Evolutionary conservation across 1,284 basidiomycete species (phyloP), one percentile per base, ranked within the genome.

Genomic region (Meira nashicola): DNA sequence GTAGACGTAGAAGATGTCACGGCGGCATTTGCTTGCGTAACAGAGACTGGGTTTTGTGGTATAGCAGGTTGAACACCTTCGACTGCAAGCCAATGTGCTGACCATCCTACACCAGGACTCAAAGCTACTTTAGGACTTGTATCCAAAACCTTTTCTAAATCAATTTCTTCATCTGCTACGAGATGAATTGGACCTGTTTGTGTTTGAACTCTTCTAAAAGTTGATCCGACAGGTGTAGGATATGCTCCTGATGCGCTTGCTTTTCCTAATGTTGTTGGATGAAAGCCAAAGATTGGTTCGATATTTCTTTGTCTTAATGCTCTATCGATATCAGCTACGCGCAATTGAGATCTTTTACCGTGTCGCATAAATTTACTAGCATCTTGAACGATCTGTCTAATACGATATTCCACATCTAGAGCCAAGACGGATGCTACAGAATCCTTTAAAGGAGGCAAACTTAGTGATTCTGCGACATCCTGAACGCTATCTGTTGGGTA

Each of bases 11-110:
- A 62, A 19, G 80, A 25, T 7, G 41, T 23, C 41, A 41, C 19
- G 19, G 54, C 40, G 12, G 3, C 21, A 14, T 53, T 19, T 14
- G 38, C 53, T 19, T 28, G 39, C 0, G 66, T 62, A 4, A 64
- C 55, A 14, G 78, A 81, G 1, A 91, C 88, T 0, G 95, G 95
- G 75, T 98, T 99, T 79, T 98, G 92, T 6, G 92, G 91, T 44
- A 96, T 89, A 15, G 93, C 85, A 0, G 95, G 94, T 76, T 98
- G 94, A 2, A 99, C 89, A 39, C 95, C 94, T 76, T 99, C 94
- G 23, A 98, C 91, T 0, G 94, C 93, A 21, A 99, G 83, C 95
- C 94, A 98, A 78, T 98, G 94, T 15, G 76, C 74, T 33, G 70
- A 70, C 76, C 76, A 78, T 2, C 76, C 76, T 2, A 78, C 74